A percentile compares a stretch with the other conserved stretches of the same genome.
These are phyloP conservation scores for Eremochloa ophiuroides DNA, from an alignment of 176 grass and related monocot genomes.

Conservation along the genomic window DNA sequence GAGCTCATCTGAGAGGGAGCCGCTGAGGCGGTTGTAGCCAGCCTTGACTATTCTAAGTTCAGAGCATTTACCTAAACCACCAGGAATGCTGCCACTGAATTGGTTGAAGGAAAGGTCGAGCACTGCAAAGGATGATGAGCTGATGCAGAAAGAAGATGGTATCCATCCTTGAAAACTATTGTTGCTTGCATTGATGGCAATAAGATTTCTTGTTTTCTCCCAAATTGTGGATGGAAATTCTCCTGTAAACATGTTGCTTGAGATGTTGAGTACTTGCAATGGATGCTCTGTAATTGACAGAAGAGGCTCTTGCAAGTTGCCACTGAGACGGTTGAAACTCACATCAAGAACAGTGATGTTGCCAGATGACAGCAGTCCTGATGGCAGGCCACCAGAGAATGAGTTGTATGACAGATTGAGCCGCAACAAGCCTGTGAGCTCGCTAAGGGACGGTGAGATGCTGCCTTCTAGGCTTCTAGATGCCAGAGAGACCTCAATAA, in stretches of 20 bases:
- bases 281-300: not conserved
- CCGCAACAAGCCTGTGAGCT: not conserved
- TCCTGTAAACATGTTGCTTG: constrained; percentile 30
- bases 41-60: not conserved
- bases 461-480: constrained; percentile 5
- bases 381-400: not conserved
- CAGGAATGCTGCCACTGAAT: not conserved
- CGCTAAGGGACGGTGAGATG: constrained; percentile 10
- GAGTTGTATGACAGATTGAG: constrained; percentile 30
- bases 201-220: not conserved
- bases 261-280: constrained; percentile 30
- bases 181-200: constrained; percentile 20
- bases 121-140: not conserved
- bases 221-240: not conserved
- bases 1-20: constrained; percentile 7
- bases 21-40: constrained; percentile 6
- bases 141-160: constrained; percentile 1
- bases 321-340: constrained; percentile 26
- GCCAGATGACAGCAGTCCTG: not conserved
- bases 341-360: constrained; percentile 8
- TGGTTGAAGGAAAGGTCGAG: constrained; percentile 25
- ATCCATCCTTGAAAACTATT: constrained; percentile 26
- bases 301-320: not conserved
- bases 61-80: constrained; percentile 2
- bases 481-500: not conserved